Evolutionary conservation across 2,329 filamentous ascomycete genomes (phyloP).

Genomic region (Cryphonectria parasitica): DNA sequence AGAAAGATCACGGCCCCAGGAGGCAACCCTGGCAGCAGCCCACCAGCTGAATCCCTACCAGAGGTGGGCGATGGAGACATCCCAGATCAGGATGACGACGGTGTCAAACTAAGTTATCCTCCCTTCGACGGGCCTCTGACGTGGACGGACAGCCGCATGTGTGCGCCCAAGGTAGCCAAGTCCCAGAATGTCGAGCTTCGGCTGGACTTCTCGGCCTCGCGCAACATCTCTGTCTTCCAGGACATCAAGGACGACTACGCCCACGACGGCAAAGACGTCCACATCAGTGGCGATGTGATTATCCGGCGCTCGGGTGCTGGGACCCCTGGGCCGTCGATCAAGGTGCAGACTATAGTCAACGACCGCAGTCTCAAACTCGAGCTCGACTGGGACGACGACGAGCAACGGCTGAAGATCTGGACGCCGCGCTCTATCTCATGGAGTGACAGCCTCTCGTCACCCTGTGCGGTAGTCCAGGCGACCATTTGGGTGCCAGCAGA

Average conservation of each 20-base stretch:
- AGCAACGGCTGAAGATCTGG: constrained; percentile 45
- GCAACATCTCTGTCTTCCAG: constrained; percentile 47
- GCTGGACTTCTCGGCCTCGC: constrained; percentile 42
- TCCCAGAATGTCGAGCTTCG: constrained; percentile 38
- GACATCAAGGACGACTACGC: constrained; percentile 34
- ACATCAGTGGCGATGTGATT: constrained; percentile 50
- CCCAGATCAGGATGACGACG: constrained; percentile 30
- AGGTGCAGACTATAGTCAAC: constrained; percentile 52
- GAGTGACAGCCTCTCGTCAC: constrained; percentile 29
- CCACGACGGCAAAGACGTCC: constrained; percentile 38
- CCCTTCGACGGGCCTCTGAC: constrained; percentile 33
- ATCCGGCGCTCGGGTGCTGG: constrained; percentile 44
- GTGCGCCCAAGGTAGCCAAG: constrained; percentile 33
- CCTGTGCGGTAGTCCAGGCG: constrained; percentile 53
- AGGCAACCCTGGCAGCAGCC: constrained; percentile 10
- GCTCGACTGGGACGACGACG: constrained; percentile 39
- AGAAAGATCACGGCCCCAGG: constrained; percentile 18
- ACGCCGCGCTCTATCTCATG: constrained; percentile 42
- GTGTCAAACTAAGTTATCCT: constrained; percentile 35
- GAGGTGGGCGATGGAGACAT: constrained; percentile 3
- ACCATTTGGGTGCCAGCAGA: constrained; percentile 52
- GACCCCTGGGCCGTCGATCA: constrained; percentile 43
- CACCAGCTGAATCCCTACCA: constrained; percentile 13
- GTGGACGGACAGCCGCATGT: constrained; percentile 31
- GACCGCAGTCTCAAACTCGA: constrained; percentile 45